phyloP scores from a whole-genome alignment of 202 grass and related monocot genomes.

The Panicum virgatum region DNA sequence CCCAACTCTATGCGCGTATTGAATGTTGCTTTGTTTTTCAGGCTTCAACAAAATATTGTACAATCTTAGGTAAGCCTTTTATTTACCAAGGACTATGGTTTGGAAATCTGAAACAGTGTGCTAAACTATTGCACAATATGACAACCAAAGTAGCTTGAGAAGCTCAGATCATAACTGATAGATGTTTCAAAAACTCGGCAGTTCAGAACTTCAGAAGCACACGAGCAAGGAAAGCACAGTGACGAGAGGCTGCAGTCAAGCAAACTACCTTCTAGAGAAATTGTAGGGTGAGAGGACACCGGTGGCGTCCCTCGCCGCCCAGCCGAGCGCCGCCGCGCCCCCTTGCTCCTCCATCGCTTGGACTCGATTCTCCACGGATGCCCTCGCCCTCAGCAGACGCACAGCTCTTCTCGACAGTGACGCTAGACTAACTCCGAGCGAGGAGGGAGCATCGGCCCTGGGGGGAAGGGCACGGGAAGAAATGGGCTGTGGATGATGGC shows the following conservation, averaged over 20 bases:
- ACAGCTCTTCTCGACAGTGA: constrained; percentile 23
- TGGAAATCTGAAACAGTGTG: neutral
- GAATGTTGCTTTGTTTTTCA: neutral
- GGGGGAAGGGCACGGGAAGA: neutral
- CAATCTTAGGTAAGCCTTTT: neutral
- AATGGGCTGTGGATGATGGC: neutral
- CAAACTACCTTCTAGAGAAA: constrained; percentile 8
- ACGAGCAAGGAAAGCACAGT: neutral
- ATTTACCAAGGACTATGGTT: neutral
- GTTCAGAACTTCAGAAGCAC: neutral
- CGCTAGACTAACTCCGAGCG: neutral
- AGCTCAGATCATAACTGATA: neutral
- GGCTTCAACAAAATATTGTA: neutral
- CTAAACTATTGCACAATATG: neutral
- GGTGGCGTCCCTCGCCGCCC: constrained; percentile 22
- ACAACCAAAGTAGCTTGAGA: neutral
- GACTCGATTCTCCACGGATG: neutral
- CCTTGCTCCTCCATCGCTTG: neutral
- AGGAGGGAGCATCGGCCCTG: neutral
- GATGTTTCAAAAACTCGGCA: neutral
- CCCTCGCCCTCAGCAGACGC: neutral
- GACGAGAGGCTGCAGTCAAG: neutral
- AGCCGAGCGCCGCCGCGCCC: neutral
- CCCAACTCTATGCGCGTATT: neutral
- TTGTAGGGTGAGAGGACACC: constrained; percentile 14